Evolutionary conservation across 805 yeast species (phyloP).

Genomic region (Lipomyces anomalus): DNA sequence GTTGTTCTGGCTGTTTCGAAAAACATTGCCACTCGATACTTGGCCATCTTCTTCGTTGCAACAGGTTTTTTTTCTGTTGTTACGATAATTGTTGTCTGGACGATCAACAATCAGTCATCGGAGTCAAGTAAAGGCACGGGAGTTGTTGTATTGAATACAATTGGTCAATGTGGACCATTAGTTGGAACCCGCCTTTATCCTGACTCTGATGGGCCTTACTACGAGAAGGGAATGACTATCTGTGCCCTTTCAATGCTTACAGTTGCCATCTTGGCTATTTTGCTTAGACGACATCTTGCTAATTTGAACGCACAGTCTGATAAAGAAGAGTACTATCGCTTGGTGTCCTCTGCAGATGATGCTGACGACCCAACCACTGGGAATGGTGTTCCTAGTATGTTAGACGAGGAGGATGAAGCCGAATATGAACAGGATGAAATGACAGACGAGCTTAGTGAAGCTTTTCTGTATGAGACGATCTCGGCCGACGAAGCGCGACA

Average conservation of each 20-base stretch:
- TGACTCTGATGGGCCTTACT: slow-evolving; percentile 25
- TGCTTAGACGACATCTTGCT: slow-evolving; percentile 16
- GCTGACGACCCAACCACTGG: not conserved
- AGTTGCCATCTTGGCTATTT: slow-evolving; percentile 21
- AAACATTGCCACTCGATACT: slow-evolving; percentile 27
- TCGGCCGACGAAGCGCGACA: slow-evolving; percentile 18
- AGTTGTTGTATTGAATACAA: slow-evolving; percentile 27
- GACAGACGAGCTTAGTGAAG: slow-evolving; percentile 1
- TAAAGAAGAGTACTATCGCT: not conserved
- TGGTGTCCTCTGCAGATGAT: slow-evolving; percentile 7
- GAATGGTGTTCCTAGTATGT: not conserved
- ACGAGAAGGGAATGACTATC: slow-evolving; percentile 25
- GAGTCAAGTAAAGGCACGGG: slow-evolving; percentile 31
- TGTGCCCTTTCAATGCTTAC: slow-evolving; percentile 19
- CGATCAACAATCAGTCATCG: slow-evolving; percentile 30
- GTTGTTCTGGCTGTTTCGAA: slow-evolving; percentile 27
- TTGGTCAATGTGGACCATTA: slow-evolving; percentile 32
- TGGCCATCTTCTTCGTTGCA: slow-evolving; percentile 29
- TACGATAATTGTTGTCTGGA: slow-evolving; percentile 28
- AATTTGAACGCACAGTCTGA: slow-evolving; percentile 1
- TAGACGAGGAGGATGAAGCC: not conserved
- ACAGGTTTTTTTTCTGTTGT: slow-evolving; percentile 30
- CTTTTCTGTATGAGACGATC: slow-evolving; percentile 18
- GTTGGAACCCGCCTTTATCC: slow-evolving; percentile 30
- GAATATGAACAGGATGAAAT: not conserved